Percentiles rank a stretch among this genome's conserved stretches.
Evolutionary conservation across 768 basidiomycete species (phyloP).

Genomic region (Amanita inopinata): DNA sequence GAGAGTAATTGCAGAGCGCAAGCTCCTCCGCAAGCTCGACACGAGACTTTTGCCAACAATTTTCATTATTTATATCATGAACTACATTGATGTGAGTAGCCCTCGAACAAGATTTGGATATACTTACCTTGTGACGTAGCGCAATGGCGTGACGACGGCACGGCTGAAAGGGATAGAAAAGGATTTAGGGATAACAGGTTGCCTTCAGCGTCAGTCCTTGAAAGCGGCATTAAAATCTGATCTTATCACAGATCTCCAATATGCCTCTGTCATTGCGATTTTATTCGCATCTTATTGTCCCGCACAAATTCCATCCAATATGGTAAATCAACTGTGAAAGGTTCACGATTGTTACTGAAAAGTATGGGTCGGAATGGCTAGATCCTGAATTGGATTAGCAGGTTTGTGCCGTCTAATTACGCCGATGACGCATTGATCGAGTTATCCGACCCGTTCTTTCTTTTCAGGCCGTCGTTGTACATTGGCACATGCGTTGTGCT

Average conservation of each 20-base stretch:
- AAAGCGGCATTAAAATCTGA: not conserved
- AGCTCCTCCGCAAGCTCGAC: constrained; percentile 48
- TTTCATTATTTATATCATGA: constrained; percentile 53
- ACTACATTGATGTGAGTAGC: constrained; percentile 57
- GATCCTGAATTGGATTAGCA: constrained; percentile 45
- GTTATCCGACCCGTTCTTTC: not conserved
- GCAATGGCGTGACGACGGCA: constrained; percentile 41
- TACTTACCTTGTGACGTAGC: constrained; percentile 18
- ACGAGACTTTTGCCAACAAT: constrained; percentile 46
- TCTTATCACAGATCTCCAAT: constrained; percentile 34
- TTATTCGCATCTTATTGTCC: constrained; percentile 53
- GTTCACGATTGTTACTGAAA: constrained; percentile 2
- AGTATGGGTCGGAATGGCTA: constrained; percentile 13
- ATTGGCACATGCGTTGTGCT: constrained; percentile 49
- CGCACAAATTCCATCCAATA: constrained; percentile 58
- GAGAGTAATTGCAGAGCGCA: constrained; percentile 27
- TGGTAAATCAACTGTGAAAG: constrained; percentile 34
- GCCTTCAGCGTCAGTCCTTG: constrained; percentile 13
- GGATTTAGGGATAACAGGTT: constrained; percentile 37
- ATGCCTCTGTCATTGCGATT: constrained; percentile 40
- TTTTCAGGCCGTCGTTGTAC: constrained; percentile 46
- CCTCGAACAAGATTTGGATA: not conserved
- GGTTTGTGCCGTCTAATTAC: constrained; percentile 25
- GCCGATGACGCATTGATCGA: not conserved
- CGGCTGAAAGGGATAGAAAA: constrained; percentile 40